Evolutionary conservation across 2,329 filamentous ascomycete species (phyloP).

Genomic region (Monascus ruber): DNA sequence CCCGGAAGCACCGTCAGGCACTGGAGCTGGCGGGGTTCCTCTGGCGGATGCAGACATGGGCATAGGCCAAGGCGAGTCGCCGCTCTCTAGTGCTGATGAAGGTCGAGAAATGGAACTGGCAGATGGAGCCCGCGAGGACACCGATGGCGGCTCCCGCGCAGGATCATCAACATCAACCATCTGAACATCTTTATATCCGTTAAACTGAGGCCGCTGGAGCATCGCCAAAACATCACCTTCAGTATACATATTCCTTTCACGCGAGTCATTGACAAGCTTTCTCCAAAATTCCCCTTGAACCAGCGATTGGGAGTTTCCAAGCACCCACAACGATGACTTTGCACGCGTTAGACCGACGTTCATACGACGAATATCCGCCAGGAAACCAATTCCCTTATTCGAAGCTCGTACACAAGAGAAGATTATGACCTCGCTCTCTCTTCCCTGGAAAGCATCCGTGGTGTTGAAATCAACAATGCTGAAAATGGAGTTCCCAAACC

Average conservation of each 20-base stretch:
- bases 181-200: slow-evolving; percentile 32
- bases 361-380: slow-evolving; percentile 97
- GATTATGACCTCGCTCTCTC: slow-evolving; percentile 95
- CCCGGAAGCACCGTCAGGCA: slow-evolving; percentile 30
- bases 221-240: slow-evolving; percentile 50
- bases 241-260: slow-evolving; percentile 63
- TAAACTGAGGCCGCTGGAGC: slow-evolving; percentile 43
- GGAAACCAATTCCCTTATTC: slow-evolving; percentile 90
- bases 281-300: slow-evolving; percentile 85
- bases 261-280: slow-evolving; percentile 72
- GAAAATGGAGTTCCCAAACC: slow-evolving; percentile 64
- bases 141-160: slow-evolving; percentile 6
- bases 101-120: slow-evolving; percentile 17
- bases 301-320: slow-evolving; percentile 81
- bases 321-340: slow-evolving; percentile 90
- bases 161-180: slow-evolving; percentile 27
- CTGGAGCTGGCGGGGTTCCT: slow-evolving; percentile 12
- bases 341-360: slow-evolving; percentile 96
- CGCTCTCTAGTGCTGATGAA: slow-evolving; percentile 14
- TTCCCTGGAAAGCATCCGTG: slow-evolving; percentile 92
- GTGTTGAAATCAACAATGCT: slow-evolving; percentile 93
- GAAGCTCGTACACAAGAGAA: slow-evolving; percentile 96
- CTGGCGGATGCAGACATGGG: slow-evolving; percentile 15
- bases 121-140: slow-evolving; percentile 6
- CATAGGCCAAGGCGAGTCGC: slow-evolving; percentile 8